Evolutionary conservation across 768 basidiomycete genomes (phyloP).

Genomic region (Lentinus brumalis): DNA sequence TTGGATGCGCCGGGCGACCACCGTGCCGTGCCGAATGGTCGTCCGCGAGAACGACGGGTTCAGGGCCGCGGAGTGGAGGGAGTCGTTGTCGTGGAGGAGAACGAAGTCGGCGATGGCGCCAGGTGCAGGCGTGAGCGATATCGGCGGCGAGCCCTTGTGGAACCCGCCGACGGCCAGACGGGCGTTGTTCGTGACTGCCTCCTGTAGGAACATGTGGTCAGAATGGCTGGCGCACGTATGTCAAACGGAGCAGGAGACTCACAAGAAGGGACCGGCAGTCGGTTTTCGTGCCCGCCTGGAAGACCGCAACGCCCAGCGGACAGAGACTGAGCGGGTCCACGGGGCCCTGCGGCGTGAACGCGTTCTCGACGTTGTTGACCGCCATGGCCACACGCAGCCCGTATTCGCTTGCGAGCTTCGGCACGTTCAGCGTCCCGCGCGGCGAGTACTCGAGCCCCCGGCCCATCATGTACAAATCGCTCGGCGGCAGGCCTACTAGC

Average conservation of each 20-base stretch:
- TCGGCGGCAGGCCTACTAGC: conserved; percentile 62
- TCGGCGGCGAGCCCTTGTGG: conserved; percentile 38
- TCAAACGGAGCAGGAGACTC: conserved; percentile 21
- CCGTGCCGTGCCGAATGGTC: conserved; percentile 47
- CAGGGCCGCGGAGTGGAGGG: conserved; percentile 49
- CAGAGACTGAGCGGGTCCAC: conserved; percentile 63
- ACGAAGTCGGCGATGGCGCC: conserved; percentile 60
- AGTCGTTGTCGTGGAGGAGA: conserved; percentile 50
- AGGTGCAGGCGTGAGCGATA: conserved; percentile 13
- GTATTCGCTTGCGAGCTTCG: conserved; percentile 45
- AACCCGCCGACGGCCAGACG: conserved; percentile 44
- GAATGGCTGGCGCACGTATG: not conserved
- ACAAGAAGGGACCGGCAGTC: conserved; percentile 54
- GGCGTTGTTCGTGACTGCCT: conserved; percentile 53
- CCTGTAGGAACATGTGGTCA: conserved; percentile 35
- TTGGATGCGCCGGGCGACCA: conserved; percentile 44
- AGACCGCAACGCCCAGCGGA: conserved; percentile 58
- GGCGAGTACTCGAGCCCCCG: conserved; percentile 44
- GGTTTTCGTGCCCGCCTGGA: conserved; percentile 53
- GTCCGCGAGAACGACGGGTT: conserved; percentile 53
- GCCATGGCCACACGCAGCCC: conserved; percentile 54
- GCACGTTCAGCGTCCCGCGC: conserved; percentile 57
- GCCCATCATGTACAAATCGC: conserved; percentile 72
- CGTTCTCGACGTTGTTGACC: conserved; percentile 68
- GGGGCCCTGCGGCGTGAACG: conserved; percentile 69